A percentile compares a stretch with the other conserved stretches of the same genome.
These are phyloP conservation scores for Phyllosticta paracitricarpa DNA, from an alignment of 2,329 filamentous ascomycete species.

Conservation along the genomic window DNA sequence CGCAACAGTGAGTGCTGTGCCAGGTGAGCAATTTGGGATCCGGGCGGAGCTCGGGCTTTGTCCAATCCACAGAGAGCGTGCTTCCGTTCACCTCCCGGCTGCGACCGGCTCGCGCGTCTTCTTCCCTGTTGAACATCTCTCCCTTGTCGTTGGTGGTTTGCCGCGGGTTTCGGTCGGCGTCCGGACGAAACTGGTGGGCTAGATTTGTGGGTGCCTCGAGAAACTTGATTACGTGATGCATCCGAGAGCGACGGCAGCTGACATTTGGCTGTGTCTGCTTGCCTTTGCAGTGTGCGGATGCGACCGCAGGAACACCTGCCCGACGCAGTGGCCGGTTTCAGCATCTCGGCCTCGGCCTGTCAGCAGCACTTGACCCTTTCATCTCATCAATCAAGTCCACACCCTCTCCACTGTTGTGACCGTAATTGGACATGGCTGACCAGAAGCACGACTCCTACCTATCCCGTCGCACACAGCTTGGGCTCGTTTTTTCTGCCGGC, in stretches of 20 bases:
- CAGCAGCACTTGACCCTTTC: background rate
- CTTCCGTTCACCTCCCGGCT: background rate
- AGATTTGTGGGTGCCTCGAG: too few relatives aligned
- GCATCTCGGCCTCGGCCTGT: background rate
- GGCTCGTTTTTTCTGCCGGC: background rate
- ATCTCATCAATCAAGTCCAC: background rate
- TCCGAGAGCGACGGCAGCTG: too few relatives aligned
- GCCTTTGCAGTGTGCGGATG: background rate
- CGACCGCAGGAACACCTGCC: background rate
- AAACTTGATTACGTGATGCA: too few relatives aligned
- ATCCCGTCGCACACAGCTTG: background rate
- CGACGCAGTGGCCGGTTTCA: background rate
- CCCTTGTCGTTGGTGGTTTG: background rate
- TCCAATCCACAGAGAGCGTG: too few relatives aligned
- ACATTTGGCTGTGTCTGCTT: too few relatives aligned
- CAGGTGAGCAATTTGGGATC: background rate
- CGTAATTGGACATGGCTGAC: background rate
- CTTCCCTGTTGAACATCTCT: background rate
- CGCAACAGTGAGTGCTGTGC: too few relatives aligned
- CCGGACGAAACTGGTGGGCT: background rate
- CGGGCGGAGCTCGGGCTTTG: background rate
- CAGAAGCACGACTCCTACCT: background rate
- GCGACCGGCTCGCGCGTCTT: background rate
- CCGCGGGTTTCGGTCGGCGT: too few relatives aligned
- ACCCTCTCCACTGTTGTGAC: background rate